phyloP scores from a whole-genome alignment of 2,329 filamentous ascomycete genomes.

The Aspergillus niger region DNA sequence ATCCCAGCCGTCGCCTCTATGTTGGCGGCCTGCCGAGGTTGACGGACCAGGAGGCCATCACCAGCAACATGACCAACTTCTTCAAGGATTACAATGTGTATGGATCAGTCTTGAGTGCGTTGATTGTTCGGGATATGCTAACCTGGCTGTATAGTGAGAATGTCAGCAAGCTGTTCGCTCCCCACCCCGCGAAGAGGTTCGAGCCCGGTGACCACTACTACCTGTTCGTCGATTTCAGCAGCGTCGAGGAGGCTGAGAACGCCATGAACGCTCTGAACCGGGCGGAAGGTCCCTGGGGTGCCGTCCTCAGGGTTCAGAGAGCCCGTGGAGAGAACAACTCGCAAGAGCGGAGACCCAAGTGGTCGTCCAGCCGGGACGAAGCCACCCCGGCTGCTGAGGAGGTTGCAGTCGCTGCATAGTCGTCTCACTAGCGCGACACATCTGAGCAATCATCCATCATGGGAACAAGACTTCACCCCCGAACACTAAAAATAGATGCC shows the following conservation, averaged over 20 bases:
- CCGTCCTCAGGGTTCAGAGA: conserved; percentile 41
- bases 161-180: conserved; percentile 59
- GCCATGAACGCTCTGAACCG: conserved; percentile 52
- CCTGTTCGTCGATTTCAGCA: conserved; percentile 66
- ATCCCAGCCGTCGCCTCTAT: conserved; percentile 48
- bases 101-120: conserved; percentile 14
- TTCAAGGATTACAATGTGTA: conserved; percentile 50
- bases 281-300: conserved; percentile 43
- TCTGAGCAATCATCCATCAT: neutral
- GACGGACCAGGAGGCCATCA: conserved; percentile 44
- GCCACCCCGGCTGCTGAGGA: conserved; percentile 9
- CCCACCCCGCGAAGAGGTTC: conserved; percentile 57
- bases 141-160: conserved; percentile 37
- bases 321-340: conserved; percentile 43
- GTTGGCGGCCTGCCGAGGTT: conserved; percentile 51
- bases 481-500: conserved; percentile 3
- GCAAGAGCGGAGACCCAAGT: conserved; percentile 29
- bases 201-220: conserved; percentile 62
- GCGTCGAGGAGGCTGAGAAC: conserved; percentile 54
- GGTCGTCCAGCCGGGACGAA: conserved; percentile 19
- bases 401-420: conserved; percentile 10
- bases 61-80: conserved; percentile 46
- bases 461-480: neutral
- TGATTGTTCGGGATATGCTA: conserved; percentile 7
- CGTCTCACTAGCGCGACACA: neutral